A percentile compares a stretch with the other conserved stretches of the same genome.
These are phyloP conservation scores for Pyrenophora tritici-repentis DNA, from an alignment of 2,329 filamentous ascomycete species.

Conservation along the genomic window DNA sequence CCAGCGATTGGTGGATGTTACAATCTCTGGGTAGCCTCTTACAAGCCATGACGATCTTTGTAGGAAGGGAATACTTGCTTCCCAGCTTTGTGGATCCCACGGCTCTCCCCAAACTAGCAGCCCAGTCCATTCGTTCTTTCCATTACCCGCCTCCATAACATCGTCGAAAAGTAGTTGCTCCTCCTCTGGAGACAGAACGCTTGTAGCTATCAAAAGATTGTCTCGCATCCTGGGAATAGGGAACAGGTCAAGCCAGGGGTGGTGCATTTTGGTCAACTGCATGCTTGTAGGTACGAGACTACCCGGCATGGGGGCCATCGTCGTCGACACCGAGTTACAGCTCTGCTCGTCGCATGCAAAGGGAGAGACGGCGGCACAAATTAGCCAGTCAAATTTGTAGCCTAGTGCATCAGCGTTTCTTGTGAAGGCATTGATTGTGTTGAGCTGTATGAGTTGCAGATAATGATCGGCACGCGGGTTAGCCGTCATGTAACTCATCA, in stretches of 20 bases:
- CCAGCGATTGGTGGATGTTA: conserved; percentile 35
- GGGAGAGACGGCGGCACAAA: conserved; percentile 18
- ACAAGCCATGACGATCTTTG: conserved; percentile 54
- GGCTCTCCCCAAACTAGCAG: conserved; percentile 58
- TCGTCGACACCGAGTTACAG: neutral
- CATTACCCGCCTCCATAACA: conserved; percentile 13
- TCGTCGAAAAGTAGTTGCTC: conserved; percentile 29
- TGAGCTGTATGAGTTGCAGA: conserved; percentile 20
- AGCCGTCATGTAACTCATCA: conserved; percentile 22
- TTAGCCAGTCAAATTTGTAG: conserved; percentile 13
- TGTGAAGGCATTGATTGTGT: conserved; percentile 15
- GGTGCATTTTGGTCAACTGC: conserved; percentile 47
- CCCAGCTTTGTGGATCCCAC: conserved; percentile 54
- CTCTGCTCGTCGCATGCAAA: conserved; percentile 12
- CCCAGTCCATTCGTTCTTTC: conserved; percentile 1
- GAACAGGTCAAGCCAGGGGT: conserved; percentile 49
- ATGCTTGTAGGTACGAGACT: conserved; percentile 15
- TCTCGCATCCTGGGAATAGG: conserved; percentile 40
- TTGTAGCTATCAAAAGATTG: conserved; percentile 32
- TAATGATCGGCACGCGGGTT: conserved; percentile 16
- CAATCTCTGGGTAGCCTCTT: conserved; percentile 46
- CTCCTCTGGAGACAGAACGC: conserved; percentile 32
- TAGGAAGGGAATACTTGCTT: conserved; percentile 53
- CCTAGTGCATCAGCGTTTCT: conserved; percentile 17
- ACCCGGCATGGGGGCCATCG: neutral